Conservation (phyloP, 768 basidiomycete species). For the Lepiota subincarnata region DNA sequence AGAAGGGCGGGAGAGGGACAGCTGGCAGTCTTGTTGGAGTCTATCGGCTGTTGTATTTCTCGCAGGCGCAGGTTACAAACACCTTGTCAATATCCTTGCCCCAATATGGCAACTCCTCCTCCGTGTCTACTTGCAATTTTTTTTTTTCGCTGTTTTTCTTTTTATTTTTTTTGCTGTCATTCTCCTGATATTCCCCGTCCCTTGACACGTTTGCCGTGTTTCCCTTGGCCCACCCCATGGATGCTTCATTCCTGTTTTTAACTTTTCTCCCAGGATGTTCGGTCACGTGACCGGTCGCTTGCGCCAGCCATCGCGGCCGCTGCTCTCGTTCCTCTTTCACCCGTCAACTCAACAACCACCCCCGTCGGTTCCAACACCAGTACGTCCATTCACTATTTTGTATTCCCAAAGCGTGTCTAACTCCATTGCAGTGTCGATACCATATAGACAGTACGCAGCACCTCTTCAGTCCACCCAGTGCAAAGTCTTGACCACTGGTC, state of each 20-base stretch:
- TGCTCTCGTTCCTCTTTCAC: conserved; percentile 13
- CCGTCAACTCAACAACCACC: neutral
- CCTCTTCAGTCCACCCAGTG: conserved; percentile 18
- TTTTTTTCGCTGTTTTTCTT: too few species aligned
- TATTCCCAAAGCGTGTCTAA: conserved; percentile 4
- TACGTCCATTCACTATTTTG: conserved; percentile 1
- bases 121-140: neutral
- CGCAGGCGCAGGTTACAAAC: conserved; percentile 15
- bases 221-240: neutral
- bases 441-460: conserved; percentile 58
- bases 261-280: neutral
- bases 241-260: neutral
- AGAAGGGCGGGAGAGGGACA: conserved; percentile 32
- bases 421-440: conserved; percentile 45
- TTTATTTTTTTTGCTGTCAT: too few species aligned
- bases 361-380: conserved; percentile 5
- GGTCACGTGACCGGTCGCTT: neutral
- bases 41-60: conserved; percentile 20
- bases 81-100: conserved; percentile 13
- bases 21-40: conserved; percentile 23
- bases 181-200: too few species aligned
- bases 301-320: neutral
- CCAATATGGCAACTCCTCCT: conserved; percentile 12
- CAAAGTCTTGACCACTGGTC: conserved; percentile 7
- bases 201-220: neutral